Conservation (phyloP, 441 rosid genomes). For the Jatropha podagrica region DNA sequence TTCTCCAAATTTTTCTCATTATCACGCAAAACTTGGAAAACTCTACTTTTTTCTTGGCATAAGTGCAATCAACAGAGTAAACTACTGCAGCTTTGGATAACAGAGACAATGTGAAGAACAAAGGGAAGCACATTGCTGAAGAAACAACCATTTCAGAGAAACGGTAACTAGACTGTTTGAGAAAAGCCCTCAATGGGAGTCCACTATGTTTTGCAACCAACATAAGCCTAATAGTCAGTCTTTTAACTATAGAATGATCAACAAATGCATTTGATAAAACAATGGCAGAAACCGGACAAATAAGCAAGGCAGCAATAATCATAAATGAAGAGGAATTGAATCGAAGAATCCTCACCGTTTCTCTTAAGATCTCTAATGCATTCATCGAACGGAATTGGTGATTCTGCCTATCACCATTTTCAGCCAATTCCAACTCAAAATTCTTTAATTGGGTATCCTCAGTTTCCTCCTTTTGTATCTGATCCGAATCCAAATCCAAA, state of each 20-base stretch:
- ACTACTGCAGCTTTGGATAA: constrained; percentile 68
- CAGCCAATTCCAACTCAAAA: constrained; percentile 41
- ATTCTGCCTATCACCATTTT: constrained; percentile 17
- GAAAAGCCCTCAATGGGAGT: constrained; percentile 60
- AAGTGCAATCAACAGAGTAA: constrained; percentile 82
- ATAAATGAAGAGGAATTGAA: constrained; percentile 63
- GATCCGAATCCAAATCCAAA: constrained; percentile 19
- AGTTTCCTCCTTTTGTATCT: constrained; percentile 33
- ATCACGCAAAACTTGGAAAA: constrained; percentile 49
- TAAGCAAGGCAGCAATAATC: constrained; percentile 52
- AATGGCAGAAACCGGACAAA: constrained; percentile 82
- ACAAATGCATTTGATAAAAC: constrained; percentile 63
- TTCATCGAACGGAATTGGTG: constrained; percentile 59
- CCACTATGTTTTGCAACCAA: constrained; percentile 74
- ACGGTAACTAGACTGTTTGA: constrained; percentile 62
- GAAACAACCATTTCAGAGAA: constrained; percentile 71
- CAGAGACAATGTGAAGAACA: constrained; percentile 60
- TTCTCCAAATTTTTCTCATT: constrained; percentile 61
- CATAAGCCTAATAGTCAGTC: constrained; percentile 54
- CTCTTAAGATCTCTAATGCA: constrained; percentile 84
- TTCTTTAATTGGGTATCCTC: constrained; percentile 32
- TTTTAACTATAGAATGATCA: constrained; percentile 65
- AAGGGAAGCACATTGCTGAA: constrained; percentile 67
- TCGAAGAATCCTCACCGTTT: constrained; percentile 79
- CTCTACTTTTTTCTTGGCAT: constrained; percentile 50